These are phyloP conservation scores for Peziza echinospora DNA, from an alignment of 495 filamentous ascomycete species.

Conservation along the genomic window DNA sequence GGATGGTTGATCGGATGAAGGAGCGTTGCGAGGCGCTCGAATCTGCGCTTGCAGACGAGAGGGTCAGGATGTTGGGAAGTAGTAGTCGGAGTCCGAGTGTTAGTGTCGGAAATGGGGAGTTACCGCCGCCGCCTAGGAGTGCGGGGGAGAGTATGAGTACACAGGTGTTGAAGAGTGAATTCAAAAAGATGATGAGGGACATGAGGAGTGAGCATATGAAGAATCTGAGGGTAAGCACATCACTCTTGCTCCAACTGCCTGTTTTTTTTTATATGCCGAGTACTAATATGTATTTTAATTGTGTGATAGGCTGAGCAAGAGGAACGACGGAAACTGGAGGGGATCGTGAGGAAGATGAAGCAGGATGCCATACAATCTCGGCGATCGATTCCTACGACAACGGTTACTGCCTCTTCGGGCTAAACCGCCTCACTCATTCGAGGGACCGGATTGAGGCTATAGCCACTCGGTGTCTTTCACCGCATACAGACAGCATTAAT, in stretches of 20 bases:
- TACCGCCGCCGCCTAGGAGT: slow-evolving; percentile 24
- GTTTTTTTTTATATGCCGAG: neutral
- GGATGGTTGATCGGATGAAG: slow-evolving; percentile 44
- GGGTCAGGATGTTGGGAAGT: slow-evolving; percentile 45
- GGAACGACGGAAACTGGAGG: slow-evolving; percentile 15
- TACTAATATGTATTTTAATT: neutral
- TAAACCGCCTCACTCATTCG: no score
- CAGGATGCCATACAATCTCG: slow-evolving; percentile 10
- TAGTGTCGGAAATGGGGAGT: slow-evolving; percentile 15
- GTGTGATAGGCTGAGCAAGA: slow-evolving; percentile 18
- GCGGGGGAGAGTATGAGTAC: slow-evolving; percentile 40
- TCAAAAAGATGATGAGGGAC: slow-evolving; percentile 81
- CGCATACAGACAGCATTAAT: no score
- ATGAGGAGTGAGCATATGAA: slow-evolving; percentile 49
- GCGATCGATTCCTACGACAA: neutral
- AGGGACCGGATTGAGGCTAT: no score
- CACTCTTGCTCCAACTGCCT: neutral
- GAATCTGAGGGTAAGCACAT: slow-evolving; percentile 38
- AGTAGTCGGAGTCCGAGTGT: slow-evolving; percentile 23
- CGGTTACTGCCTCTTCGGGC: no score
- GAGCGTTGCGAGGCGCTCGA: slow-evolving; percentile 49
- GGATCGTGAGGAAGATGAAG: slow-evolving; percentile 14
- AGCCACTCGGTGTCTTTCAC: no score
- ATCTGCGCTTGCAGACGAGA: slow-evolving; percentile 46
- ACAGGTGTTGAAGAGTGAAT: slow-evolving; percentile 55